A percentile compares a stretch with the other conserved stretches of the same genome.
Evolutionary conservation across 352 stramenopile species (phyloP).

Genomic region (Globisporangium paroecandrum): DNA sequence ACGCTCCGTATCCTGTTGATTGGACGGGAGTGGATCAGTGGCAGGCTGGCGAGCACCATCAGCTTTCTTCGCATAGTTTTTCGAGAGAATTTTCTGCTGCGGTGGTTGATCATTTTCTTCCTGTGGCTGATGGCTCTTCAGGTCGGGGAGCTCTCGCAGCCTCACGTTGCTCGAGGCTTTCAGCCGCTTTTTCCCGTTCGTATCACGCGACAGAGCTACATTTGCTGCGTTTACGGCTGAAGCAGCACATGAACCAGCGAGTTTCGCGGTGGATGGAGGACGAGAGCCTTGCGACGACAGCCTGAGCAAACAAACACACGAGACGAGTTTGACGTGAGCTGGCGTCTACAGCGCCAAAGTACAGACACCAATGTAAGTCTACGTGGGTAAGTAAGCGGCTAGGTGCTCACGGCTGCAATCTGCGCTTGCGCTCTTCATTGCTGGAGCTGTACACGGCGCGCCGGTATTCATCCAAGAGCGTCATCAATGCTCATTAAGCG

Average conservation of each 20-base stretch:
- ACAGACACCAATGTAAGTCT: background rate
- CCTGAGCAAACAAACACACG: background rate
- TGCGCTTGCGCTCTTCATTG: conserved; percentile 26
- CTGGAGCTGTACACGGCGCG: conserved; percentile 39
- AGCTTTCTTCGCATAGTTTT: background rate
- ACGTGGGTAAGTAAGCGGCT: background rate
- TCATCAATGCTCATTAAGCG: conserved; percentile 30
- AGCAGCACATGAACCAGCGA: background rate
- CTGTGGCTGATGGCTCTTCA: conserved; percentile 8
- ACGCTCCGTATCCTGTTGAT: conserved; percentile 28
- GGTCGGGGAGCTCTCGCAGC: conserved; percentile 18
- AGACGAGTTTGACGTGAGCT: background rate
- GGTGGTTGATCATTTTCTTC: conserved; percentile 5
- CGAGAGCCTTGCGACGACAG: conserved; percentile 12
- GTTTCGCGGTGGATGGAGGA: background rate
- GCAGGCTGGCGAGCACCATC: background rate
- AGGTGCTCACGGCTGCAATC: conserved; percentile 39
- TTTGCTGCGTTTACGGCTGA: background rate
- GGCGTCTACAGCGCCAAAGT: background rate
- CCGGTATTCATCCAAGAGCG: conserved; percentile 62
- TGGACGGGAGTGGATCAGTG: conserved; percentile 16
- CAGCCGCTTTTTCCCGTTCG: conserved; percentile 14
- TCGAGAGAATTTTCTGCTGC: background rate
- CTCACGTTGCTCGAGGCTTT: conserved; percentile 22
- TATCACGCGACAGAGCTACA: background rate